These are phyloP conservation scores for Diaporthe vexans DNA, from an alignment of 2,329 filamentous ascomycete genomes.

Conservation along the genomic window DNA sequence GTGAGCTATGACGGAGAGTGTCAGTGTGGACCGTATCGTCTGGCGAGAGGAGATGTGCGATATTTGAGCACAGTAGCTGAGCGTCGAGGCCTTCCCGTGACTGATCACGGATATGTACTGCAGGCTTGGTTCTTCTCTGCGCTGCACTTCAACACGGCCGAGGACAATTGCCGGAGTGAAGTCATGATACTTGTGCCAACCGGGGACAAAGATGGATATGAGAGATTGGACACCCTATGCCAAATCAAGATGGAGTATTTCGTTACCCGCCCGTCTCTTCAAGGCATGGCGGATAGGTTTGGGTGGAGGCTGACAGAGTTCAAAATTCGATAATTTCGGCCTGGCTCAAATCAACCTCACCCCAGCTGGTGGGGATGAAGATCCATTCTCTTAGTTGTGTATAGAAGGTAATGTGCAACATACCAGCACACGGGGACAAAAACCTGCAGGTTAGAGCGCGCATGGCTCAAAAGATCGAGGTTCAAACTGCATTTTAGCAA, in stretches of 20 bases:
- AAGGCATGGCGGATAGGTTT: constrained; percentile 23
- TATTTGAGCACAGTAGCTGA: constrained; percentile 28
- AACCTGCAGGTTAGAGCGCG: background rate
- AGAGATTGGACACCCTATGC: constrained; percentile 24
- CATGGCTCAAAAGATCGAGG: background rate
- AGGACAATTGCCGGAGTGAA: constrained; percentile 26
- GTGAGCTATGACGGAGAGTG: constrained; percentile 28
- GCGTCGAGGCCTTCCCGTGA: constrained; percentile 19
- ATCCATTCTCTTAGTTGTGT: too few relatives aligned
- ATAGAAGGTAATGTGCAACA: too few relatives aligned
- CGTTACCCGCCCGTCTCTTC: constrained; percentile 17
- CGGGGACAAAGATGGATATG: background rate
- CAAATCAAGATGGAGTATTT: constrained; percentile 31
- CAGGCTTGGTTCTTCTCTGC: constrained; percentile 33
- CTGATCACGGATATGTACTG: constrained; percentile 9
- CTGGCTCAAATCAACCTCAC: background rate
- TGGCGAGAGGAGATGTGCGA: constrained; percentile 20
- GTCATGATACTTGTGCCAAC: constrained; percentile 27
- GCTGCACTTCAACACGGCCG: constrained; percentile 5
- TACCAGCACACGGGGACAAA: background rate
- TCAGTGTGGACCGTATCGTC: constrained; percentile 31
- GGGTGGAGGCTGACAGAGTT: constrained; percentile 14
- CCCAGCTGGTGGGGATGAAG: background rate
- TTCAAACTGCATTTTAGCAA: background rate
- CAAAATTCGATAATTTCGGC: constrained; percentile 5